Base-by-base conservation (phyloP, 495 filamentous ascomycete genomes). In the Tuber borchii region DNA sequence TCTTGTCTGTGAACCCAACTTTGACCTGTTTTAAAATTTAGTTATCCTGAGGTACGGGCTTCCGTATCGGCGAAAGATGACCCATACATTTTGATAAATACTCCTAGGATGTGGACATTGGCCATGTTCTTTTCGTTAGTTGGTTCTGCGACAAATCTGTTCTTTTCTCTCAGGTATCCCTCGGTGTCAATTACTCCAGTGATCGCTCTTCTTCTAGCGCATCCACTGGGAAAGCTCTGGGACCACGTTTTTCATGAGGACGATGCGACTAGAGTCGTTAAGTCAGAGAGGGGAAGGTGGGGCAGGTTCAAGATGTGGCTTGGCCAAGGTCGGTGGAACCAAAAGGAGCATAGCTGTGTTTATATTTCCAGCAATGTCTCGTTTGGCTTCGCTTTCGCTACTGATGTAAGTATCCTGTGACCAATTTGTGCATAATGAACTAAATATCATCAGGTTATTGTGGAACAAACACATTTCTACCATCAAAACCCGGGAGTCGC, bases 301-400 rank as follows among this genome's bases (percentile, higher is more conserved):
- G 83, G 85, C 69, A 84, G 86, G 22, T 71, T 90, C 26, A 89
- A 91, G 71, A 85, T 91, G 8, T 94, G 92, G 92, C 85, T 95
- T 19, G 91, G 90, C 19, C 93, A 93, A 79, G 92, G 92, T 6
- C 87, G 85, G 45, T 95, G 92, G 92, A 95, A 95, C 81, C 90
- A 92, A 79, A 94, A 95, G 82, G 92, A 95, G 83, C 92, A 95
- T 84, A 90, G 88, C 72, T 95, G 92, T 83, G 91, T 95, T 73
- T 95, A 94, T 79, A 92, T 94, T 79, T 92, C 90, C 86, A 94
- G 93, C 84, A 95, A 95, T 83, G 92, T 95, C 42, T 93, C 92
- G n/a, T 95, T 95, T 81, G 93, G 92, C 0, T 95, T 95, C 85
- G 92, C 92, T 39, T 95, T 94, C 84, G 90, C 90, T 69, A 93